Base-by-base conservation (phyloP, 768 basidiomycete species). In the Hysterangium stoloniferum region DNA sequence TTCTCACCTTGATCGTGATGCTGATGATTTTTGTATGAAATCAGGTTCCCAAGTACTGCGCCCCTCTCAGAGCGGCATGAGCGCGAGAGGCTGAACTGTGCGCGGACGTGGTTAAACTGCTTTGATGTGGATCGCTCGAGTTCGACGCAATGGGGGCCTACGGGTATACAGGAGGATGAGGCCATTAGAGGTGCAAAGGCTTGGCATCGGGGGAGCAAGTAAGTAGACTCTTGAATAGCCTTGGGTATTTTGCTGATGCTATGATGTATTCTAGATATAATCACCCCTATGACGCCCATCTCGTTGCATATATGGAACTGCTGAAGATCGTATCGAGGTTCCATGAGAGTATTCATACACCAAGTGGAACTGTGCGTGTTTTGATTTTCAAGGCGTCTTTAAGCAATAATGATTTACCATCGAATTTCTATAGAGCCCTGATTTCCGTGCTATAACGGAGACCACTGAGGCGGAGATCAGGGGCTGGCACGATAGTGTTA, bases 131-230 rank as follows among this genome's bases (percentile, higher is more conserved):
- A 90, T 59, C 79, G 80, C 6, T 84, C 82, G 28, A 74, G 82
- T 57, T 78, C 82, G n/a, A 79, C 80, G 40, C 79, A 86, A 60
- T 81, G 82, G 58, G 86, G 85, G n/a, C n/a, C n/a, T n/a, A n/a
- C n/a, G n/a, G n/a, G n/a, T n/a, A n/a, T n/a, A n/a, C n/a, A n/a
- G n/a, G n/a, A n/a, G n/a, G n/a, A n/a, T n/a, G n/a, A n/a, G n/a
- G n/a, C n/a, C n/a, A n/a, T n/a, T n/a, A n/a, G n/a, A n/a, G n/a
- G n/a, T n/a, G n/a, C n/a, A n/a, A n/a, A n/a, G n/a, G n/a, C n/a
- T n/a, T n/a, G n/a, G n/a, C n/a, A n/a, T n/a, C n/a, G n/a, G n/a
- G n/a, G n/a, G n/a, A n/a, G n/a, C n/a, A n/a, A n/a, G n/a, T n/a
- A n/a, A n/a, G n/a, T n/a, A n/a, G n/a, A n/a, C n/a, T n/a, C n/a